Conservation (phyloP, 306 rosid genomes). For the Rosa lucieae region DNA sequence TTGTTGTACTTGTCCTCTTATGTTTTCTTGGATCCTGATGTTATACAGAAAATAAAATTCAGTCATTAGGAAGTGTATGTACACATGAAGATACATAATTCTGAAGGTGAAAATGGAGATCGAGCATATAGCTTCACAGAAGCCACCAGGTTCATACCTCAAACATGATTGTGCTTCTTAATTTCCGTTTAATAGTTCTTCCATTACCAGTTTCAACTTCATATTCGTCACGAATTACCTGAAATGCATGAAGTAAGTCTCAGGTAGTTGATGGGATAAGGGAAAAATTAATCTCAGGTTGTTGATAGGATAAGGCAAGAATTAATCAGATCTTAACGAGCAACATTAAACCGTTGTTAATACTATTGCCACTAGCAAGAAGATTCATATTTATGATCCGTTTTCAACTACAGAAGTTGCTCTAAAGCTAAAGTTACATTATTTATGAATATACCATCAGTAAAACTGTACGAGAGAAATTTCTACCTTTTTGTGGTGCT, state of each 20-base stretch:
- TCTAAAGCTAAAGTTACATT: background rate
- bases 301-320: background rate
- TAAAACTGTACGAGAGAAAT: background rate
- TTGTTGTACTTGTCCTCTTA: no score
- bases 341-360: conserved; percentile 2
- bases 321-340: conserved; percentile 21
- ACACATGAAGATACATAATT: background rate
- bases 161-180: conserved; percentile 59
- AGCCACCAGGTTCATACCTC: conserved; percentile 54
- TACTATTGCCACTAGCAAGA: background rate
- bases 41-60: no score
- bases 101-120: background rate
- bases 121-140: conserved; percentile 6
- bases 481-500: conserved; percentile 78
- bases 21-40: no score
- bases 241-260: background rate
- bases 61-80: no score
- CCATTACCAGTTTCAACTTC: conserved; percentile 97
- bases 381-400: background rate
- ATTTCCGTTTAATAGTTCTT: conserved; percentile 70
- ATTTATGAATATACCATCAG: background rate
- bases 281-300: no score
- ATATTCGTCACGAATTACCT: conserved; percentile 93
- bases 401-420: background rate
- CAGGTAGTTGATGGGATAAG: no score